These are phyloP conservation scores for Fusarium lateritium DNA, from an alignment of 2,329 filamentous ascomycete species.

Conservation along the genomic window DNA sequence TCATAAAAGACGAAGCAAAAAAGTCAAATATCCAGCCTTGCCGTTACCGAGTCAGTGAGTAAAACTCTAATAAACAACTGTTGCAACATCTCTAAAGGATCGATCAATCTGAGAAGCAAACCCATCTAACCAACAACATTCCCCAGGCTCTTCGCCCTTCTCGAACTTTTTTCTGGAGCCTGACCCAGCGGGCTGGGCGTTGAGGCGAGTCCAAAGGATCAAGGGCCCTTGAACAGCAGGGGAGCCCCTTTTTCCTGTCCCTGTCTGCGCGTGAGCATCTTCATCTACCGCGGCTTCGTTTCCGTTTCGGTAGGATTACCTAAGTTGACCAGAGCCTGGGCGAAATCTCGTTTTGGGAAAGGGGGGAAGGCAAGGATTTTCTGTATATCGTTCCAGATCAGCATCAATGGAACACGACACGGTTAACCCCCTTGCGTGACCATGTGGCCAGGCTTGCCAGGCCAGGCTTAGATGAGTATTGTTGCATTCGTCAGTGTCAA, in stretches of 20 bases:
- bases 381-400: slow-evolving; percentile 36
- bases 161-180: slow-evolving; percentile 23
- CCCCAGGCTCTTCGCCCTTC: slow-evolving; percentile 4
- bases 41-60: slow-evolving; percentile 32
- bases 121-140: neutral
- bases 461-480: slow-evolving; percentile 8
- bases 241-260: slow-evolving; percentile 33
- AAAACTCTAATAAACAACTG: slow-evolving; percentile 26
- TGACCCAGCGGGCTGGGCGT: slow-evolving; percentile 41
- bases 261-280: slow-evolving; percentile 36
- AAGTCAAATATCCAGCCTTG: slow-evolving; percentile 8
- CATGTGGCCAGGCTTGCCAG: slow-evolving; percentile 35
- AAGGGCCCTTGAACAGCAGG: slow-evolving; percentile 30
- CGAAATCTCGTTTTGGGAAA: slow-evolving; percentile 28
- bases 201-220: slow-evolving; percentile 26
- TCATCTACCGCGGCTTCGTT: slow-evolving; percentile 34
- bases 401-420: slow-evolving; percentile 36
- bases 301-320: slow-evolving; percentile 26
- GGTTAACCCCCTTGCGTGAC: slow-evolving; percentile 35
- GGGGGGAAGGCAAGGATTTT: slow-evolving; percentile 30
- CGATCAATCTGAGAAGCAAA: slow-evolving; percentile 4
- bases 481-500: slow-evolving; percentile 9
- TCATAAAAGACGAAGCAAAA: slow-evolving; percentile 12
- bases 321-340: slow-evolving; percentile 26
- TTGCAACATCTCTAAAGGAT: neutral